These are phyloP conservation scores for Babesia divergens DNA, from an alignment of 169 alveolate species.

Conservation along the genomic window DNA sequence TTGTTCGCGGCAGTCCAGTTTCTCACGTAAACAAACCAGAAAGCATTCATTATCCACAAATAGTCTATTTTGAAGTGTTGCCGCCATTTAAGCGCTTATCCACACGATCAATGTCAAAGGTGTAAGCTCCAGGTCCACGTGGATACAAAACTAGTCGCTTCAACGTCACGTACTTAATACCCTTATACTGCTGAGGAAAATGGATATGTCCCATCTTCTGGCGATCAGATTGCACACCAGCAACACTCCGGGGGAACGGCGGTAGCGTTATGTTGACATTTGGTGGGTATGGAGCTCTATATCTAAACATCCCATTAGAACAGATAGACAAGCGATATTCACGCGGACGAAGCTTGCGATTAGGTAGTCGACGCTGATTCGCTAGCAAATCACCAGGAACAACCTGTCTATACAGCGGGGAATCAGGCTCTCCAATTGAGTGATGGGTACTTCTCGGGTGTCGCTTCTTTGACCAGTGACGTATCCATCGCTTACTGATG, in stretches of 20 bases:
- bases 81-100: neutral
- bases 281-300: slow-evolving; percentile 75
- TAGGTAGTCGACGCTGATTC: slow-evolving; percentile 59
- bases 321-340: slow-evolving; percentile 66
- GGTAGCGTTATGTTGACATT: slow-evolving; percentile 68
- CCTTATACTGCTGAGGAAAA: slow-evolving; percentile 70
- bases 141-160: slow-evolving; percentile 65
- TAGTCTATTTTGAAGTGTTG: neutral
- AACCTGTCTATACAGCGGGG: slow-evolving; percentile 49
- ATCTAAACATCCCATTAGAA: slow-evolving; percentile 58
- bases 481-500: slow-evolving; percentile 19
- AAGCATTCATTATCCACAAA: no score
- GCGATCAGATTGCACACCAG: slow-evolving; percentile 61
- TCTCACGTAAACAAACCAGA: no score
- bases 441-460: slow-evolving; percentile 51
- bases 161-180: slow-evolving; percentile 68
- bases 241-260: slow-evolving; percentile 68
- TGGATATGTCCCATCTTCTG: slow-evolving; percentile 60
- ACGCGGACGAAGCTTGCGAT: slow-evolving; percentile 64
- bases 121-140: slow-evolving; percentile 50
- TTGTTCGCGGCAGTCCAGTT: no score
- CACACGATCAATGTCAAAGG: slow-evolving; percentile 36
- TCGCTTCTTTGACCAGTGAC: slow-evolving; percentile 68
- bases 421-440: slow-evolving; percentile 42
- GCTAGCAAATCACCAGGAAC: slow-evolving; percentile 59